Conservation (phyloP, 2,329 filamentous ascomycete species). For the Decorospora gaudefroyi region DNA sequence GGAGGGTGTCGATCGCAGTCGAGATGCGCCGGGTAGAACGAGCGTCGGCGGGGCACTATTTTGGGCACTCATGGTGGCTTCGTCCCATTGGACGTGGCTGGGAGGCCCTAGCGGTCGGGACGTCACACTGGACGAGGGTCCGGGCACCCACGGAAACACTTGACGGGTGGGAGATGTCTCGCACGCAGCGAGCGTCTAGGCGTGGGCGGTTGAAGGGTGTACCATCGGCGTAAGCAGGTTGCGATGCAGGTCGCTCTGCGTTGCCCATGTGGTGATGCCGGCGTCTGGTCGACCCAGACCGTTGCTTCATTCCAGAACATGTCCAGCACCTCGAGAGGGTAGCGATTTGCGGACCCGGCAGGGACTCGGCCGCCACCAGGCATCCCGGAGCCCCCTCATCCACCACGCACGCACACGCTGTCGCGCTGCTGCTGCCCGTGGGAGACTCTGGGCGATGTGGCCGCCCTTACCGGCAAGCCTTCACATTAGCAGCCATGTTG, state of each 20-base stretch:
- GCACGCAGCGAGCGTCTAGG: slow-evolving; percentile 13
- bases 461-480: slow-evolving; percentile 33
- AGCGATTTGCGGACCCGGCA: slow-evolving; percentile 29
- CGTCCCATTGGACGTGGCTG: slow-evolving; percentile 7
- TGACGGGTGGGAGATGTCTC: slow-evolving; percentile 10
- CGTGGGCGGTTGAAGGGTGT: not conserved
- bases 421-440: slow-evolving; percentile 16
- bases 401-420: too few relatives aligned
- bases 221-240: slow-evolving; percentile 1
- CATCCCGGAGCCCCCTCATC: slow-evolving; percentile 11
- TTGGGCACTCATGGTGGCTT: slow-evolving; percentile 9
- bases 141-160: slow-evolving; percentile 13
- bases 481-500: slow-evolving; percentile 10
- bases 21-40: slow-evolving; percentile 10
- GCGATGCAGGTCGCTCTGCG: not conserved
- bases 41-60: slow-evolving; percentile 15
- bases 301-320: slow-evolving; percentile 38
- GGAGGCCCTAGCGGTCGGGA: slow-evolving; percentile 1
- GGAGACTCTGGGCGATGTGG: slow-evolving; percentile 17
- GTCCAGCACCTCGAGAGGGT: slow-evolving; percentile 8
- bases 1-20: slow-evolving; percentile 15
- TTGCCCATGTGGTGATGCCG: not conserved
- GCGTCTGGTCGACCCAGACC: slow-evolving; percentile 12
- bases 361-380: slow-evolving; percentile 20
- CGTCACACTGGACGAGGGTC: slow-evolving; percentile 17